Evolutionary conservation across 1,284 basidiomycete genomes (phyloP).

Genomic region (Leccinum laetum): DNA sequence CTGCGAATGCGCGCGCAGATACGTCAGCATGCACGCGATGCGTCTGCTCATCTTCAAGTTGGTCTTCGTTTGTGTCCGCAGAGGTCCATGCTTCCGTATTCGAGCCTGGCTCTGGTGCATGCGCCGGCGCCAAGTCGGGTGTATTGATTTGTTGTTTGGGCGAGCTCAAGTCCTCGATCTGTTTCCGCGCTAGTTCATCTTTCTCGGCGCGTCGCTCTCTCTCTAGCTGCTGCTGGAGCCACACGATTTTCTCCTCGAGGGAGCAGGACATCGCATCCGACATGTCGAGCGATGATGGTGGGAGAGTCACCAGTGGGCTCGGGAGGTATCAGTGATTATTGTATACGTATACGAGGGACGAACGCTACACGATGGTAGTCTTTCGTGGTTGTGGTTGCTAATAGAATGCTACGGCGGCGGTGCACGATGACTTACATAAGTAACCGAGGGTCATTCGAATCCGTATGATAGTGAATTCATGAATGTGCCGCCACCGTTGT

Average conservation of each 20-base stretch:
- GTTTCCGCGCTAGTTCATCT: background rate
- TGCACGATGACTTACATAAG: no score
- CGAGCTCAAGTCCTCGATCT: background rate
- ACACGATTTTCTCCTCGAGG: background rate
- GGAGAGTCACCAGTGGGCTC: background rate
- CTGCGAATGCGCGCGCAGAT: background rate
- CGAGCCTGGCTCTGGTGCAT: no score
- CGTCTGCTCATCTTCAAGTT: background rate
- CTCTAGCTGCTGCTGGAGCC: background rate
- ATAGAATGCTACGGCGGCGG: no score
- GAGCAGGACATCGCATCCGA: background rate
- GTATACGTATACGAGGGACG: background rate
- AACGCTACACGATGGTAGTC: background rate
- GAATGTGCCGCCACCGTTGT: no score
- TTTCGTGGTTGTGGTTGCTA: background rate
- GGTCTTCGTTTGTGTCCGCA: background rate
- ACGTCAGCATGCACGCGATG: background rate
- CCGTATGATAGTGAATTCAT: no score
- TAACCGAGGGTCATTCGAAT: no score
- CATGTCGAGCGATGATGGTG: background rate
- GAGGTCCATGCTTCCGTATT: background rate
- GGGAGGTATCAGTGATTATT: background rate
- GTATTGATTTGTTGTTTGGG: background rate
- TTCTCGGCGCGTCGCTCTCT: background rate
- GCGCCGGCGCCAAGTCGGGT: background rate